Conservation (phyloP, 805 yeast genomes). For the Candida pini region DNA sequence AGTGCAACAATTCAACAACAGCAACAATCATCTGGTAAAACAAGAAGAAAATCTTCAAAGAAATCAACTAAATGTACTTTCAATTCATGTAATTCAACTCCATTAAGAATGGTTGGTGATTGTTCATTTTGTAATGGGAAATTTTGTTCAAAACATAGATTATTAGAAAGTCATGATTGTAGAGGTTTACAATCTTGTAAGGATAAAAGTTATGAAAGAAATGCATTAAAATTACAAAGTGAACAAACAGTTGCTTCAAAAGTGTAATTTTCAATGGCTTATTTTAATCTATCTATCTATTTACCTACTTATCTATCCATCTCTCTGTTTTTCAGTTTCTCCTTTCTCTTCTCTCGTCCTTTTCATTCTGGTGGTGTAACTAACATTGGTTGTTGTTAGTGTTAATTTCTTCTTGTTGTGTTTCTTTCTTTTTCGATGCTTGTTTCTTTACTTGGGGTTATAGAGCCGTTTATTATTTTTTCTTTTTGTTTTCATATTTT, state of each 20-base stretch:
- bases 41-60: slow-evolving; percentile 27
- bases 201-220: slow-evolving; percentile 75
- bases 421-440: background rate
- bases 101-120: slow-evolving; percentile 69
- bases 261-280: slow-evolving; percentile 34
- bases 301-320: background rate
- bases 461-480: too few relatives aligned
- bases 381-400: too few relatives aligned
- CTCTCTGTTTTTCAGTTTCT: background rate
- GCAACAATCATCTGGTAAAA: slow-evolving; percentile 19
- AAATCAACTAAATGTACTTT: slow-evolving; percentile 48
- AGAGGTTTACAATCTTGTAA: slow-evolving; percentile 73
- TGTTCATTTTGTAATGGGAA: slow-evolving; percentile 81
- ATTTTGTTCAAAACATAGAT: slow-evolving; percentile 81
- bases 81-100: slow-evolving; percentile 55
- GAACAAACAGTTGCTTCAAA: slow-evolving; percentile 80
- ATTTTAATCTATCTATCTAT: background rate
- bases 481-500: background rate
- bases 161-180: slow-evolving; percentile 81
- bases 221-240: slow-evolving; percentile 74
- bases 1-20: slow-evolving; percentile 4
- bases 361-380: too few relatives aligned
- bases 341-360: too few relatives aligned
- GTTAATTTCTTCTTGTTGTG: too few relatives aligned
- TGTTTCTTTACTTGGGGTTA: background rate